These are phyloP conservation scores for Patellifolia procumbens DNA, from an alignment of 179 eudicot genomes.

Conservation along the genomic window DNA sequence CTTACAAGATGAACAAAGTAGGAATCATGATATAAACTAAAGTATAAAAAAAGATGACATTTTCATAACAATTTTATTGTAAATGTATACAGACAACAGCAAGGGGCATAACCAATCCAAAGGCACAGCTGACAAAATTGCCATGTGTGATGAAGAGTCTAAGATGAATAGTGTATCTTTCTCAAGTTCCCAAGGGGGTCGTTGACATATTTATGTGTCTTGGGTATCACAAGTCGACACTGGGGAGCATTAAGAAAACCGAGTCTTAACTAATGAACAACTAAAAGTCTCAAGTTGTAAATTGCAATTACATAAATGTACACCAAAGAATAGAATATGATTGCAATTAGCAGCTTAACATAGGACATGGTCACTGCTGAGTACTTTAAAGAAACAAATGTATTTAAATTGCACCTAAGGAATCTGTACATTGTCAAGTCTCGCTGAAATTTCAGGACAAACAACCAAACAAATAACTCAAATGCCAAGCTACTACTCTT, in stretches of 20 bases:
- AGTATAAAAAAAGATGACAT: no score
- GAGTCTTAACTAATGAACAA: background rate
- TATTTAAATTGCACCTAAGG: background rate
- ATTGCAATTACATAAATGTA: background rate
- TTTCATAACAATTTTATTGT: background rate
- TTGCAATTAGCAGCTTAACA: background rate
- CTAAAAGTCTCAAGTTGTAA: background rate
- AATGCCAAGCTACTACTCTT: no score
- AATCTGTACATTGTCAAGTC: background rate
- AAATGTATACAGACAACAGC: background rate
- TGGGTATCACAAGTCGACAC: background rate
- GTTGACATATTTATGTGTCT: background rate
- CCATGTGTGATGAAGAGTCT: background rate
- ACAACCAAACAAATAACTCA: background rate
- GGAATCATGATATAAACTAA: no score
- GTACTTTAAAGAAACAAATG: background rate
- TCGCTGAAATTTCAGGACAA: background rate
- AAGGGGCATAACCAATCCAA: constrained; percentile 8
- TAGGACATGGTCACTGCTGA: background rate
- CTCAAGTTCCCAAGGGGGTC: background rate
- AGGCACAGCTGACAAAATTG: background rate
- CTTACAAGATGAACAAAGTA: background rate
- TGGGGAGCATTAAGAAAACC: background rate
- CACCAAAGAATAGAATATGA: background rate
- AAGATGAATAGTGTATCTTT: background rate